These are phyloP conservation scores for Lactarius hatsudake DNA, from an alignment of 768 basidiomycete genomes.

Conservation along the genomic window DNA sequence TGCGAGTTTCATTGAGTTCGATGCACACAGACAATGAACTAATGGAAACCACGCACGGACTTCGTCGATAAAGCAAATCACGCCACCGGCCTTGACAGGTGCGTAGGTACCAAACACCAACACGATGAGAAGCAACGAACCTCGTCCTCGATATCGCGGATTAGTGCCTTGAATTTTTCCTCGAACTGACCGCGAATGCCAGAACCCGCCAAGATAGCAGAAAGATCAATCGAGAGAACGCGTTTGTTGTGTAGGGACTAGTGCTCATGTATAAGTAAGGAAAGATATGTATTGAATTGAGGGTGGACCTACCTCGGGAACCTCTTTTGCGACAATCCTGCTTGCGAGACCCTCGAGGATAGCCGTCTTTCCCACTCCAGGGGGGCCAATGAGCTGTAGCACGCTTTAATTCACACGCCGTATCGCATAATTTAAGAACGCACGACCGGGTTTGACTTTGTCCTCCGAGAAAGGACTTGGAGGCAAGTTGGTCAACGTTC, in stretches of 20 bases:
- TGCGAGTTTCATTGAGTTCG: conserved; percentile 29
- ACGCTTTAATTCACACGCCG: background rate
- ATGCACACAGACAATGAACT: background rate
- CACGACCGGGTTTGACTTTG: conserved; percentile 90
- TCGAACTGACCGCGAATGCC: conserved; percentile 92
- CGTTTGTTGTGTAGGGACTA: conserved; percentile 84
- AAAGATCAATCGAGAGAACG: conserved; percentile 83
- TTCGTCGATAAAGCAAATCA: conserved; percentile 95
- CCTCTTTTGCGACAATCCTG: conserved; percentile 83
- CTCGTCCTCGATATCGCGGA: conserved; percentile 89
- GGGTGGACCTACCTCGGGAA: conserved; percentile 66
- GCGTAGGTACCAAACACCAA: conserved; percentile 26
- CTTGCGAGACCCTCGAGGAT: conserved; percentile 88
- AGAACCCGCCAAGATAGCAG: conserved; percentile 83
- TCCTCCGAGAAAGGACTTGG: conserved; percentile 77
- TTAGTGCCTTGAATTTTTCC: conserved; percentile 86
- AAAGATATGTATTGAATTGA: background rate
- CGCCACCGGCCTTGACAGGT: conserved; percentile 55
- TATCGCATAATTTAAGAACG: conserved; percentile 29
- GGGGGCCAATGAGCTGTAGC: conserved; percentile 70
- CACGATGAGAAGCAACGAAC: conserved; percentile 36
- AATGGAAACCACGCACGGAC: conserved; percentile 58
- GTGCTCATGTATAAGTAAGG: background rate
- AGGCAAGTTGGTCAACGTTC: background rate
- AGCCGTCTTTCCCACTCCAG: conserved; percentile 92